Percentiles rank a stretch among this genome's conserved stretches.
Evolutionary conservation across 108 stramenopile genomes (phyloP).

Genomic region (Ochromonas danica): DNA sequence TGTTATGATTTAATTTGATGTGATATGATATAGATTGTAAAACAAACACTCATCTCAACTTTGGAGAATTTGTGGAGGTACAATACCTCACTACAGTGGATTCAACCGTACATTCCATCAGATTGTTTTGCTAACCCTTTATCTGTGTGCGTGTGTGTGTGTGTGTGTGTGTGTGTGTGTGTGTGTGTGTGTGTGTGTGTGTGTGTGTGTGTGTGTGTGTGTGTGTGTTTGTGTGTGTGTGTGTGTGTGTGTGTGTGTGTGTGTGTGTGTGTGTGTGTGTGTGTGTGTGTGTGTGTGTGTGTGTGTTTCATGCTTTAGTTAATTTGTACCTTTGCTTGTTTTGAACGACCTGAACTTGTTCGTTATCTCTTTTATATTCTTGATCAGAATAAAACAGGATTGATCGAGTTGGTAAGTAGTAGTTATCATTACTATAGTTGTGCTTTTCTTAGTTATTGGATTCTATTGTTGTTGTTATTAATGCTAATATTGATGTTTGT

Average conservation of each 20-base stretch:
- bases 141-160: too few relatives aligned
- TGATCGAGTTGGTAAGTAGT: background rate
- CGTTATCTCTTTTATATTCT: constrained; percentile 1
- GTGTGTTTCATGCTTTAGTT: constrained; percentile 12
- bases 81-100: background rate
- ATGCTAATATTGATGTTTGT: background rate
- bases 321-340: background rate
- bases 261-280: too few relatives aligned
- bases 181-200: too few relatives aligned
- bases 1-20: background rate
- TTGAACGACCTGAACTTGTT: background rate
- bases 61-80: constrained; percentile 24
- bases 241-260: too few relatives aligned
- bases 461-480: background rate
- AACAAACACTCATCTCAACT: background rate
- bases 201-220: too few relatives aligned
- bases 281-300: too few relatives aligned
- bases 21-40: background rate
- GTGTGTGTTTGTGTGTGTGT: too few relatives aligned
- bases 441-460: background rate
- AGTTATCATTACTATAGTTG: background rate
- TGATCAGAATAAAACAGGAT: background rate
- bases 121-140: background rate
- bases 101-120: background rate
- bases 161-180: too few relatives aligned